Percentiles rank a stretch among this genome's conserved stretches.
These are phyloP conservation scores for Alisma plantagoaquatica DNA, from an alignment of 106 monocot genomes.

Conservation along the genomic window DNA sequence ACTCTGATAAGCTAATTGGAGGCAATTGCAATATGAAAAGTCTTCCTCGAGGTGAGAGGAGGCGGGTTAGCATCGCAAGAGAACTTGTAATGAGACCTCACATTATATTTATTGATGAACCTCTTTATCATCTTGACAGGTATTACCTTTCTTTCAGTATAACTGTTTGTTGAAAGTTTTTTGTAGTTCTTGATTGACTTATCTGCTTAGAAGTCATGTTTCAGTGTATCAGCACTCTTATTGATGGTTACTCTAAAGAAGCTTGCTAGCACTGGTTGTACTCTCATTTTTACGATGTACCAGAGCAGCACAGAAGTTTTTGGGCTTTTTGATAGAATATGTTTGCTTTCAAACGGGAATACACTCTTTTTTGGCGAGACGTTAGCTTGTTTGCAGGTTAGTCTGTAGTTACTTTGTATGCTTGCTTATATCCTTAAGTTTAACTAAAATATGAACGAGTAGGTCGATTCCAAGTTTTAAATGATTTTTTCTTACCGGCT, in stretches of 20 bases:
- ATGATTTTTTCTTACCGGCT: too few species aligned
- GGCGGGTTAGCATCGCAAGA: slow-evolving; percentile 82
- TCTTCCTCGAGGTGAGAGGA: slow-evolving; percentile 80
- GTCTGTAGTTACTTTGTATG: too few species aligned
- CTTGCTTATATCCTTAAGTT: too few species aligned
- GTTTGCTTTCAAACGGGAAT: slow-evolving; percentile 98
- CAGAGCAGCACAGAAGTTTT: slow-evolving; percentile 99
- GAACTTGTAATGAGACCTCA: slow-evolving; percentile 92
- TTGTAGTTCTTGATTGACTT: too few species aligned
- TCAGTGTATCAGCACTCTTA: slow-evolving; percentile 90
- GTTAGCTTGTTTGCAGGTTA: slow-evolving; percentile 85
- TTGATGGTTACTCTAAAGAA: slow-evolving; percentile 97
- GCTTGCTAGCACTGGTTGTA: slow-evolving; percentile 95
- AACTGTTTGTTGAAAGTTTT: too few species aligned
- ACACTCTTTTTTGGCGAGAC: slow-evolving; percentile 98
- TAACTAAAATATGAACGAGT: too few species aligned
- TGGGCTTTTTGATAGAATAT: slow-evolving; percentile 97
- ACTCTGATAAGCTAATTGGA: slow-evolving; percentile 78
- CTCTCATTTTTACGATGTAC: slow-evolving; percentile 94
- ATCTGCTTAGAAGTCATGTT: too few species aligned
- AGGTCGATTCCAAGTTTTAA: too few species aligned
- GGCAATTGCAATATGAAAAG: slow-evolving; percentile 69
- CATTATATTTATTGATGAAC: slow-evolving; percentile 89
- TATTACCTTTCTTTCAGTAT: too few species aligned
- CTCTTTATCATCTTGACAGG: slow-evolving; percentile 98